phyloP scores from a whole-genome alignment of 2,329 filamentous ascomycete species.

The Fusarium tupiense region DNA sequence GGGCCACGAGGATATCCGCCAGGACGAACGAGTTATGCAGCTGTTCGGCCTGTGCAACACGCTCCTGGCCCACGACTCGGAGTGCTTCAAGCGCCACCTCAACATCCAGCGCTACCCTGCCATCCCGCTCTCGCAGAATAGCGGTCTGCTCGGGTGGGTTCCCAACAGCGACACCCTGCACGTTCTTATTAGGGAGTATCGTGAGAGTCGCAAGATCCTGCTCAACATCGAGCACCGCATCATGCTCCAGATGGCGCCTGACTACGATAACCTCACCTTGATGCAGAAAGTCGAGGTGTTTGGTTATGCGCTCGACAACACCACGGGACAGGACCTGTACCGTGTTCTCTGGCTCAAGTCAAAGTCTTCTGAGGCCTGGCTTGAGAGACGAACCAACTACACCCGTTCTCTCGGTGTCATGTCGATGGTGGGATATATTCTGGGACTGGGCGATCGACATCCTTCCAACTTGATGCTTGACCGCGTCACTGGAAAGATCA shows the following conservation, averaged over 20 bases:
- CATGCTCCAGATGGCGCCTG: slow-evolving; percentile 99
- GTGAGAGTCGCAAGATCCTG: slow-evolving; percentile 95
- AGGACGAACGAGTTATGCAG: slow-evolving; percentile 99
- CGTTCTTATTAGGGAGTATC: slow-evolving; percentile 95
- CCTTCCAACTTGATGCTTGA: slow-evolving; percentile 98
- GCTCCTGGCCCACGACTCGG: slow-evolving; percentile 89
- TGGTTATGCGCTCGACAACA: slow-evolving; percentile 98
- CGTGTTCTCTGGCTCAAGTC: slow-evolving; percentile 98
- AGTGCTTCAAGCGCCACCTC: slow-evolving; percentile 96
- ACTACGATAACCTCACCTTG: slow-evolving; percentile 97
- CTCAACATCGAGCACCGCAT: slow-evolving; percentile 99
- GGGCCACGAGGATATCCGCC: slow-evolving; percentile 98
- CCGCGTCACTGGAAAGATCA: slow-evolving; percentile 92
- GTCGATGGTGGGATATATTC: slow-evolving; percentile 99
- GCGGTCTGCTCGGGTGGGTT: slow-evolving; percentile 94
- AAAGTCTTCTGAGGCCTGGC: slow-evolving; percentile 97
- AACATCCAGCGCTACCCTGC: slow-evolving; percentile 96
- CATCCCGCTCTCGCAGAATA: slow-evolving; percentile 97
- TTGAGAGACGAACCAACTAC: slow-evolving; percentile 98
- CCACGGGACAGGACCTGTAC: slow-evolving; percentile 97
- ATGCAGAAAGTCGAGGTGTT: slow-evolving; percentile 99
- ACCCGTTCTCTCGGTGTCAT: slow-evolving; percentile 97
- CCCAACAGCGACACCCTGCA: slow-evolving; percentile 98
- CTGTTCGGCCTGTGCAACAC: slow-evolving; percentile 98
- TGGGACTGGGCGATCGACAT: slow-evolving; percentile 95